phyloP scores from a whole-genome alignment of 257 asterid species.

The Mentha longifolia region DNA sequence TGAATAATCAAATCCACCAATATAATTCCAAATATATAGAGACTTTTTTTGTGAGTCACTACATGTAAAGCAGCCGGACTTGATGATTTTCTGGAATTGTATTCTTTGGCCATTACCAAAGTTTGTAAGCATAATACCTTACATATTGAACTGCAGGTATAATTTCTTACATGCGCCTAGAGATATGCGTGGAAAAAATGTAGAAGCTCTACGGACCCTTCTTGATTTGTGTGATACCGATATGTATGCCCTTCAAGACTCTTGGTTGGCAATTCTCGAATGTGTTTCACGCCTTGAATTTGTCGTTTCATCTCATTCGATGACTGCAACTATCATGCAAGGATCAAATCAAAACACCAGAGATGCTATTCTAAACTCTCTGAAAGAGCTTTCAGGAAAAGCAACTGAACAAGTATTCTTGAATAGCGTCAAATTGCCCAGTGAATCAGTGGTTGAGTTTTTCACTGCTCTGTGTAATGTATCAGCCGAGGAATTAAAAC shows the following conservation, averaged over 20 bases:
- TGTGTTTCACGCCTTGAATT: constrained; percentile 97
- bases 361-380: constrained; percentile 81
- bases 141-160: constrained; percentile 62
- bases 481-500: constrained; percentile 95
- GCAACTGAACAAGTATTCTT: constrained; percentile 86
- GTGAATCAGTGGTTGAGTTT: constrained; percentile 96
- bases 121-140: constrained; percentile 24
- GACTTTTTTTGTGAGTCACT: background rate
- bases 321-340: constrained; percentile 89
- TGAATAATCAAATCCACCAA: background rate
- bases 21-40: constrained; percentile 16
- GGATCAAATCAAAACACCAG: constrained; percentile 91
- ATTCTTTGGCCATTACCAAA: constrained; percentile 23
- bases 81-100: background rate
- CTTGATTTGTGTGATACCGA: constrained; percentile 76
- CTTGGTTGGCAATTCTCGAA: constrained; percentile 90
- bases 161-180: constrained; percentile 92
- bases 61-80: constrained; percentile 8
- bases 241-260: constrained; percentile 80
- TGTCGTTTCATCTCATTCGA: constrained; percentile 78
- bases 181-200: constrained; percentile 93
- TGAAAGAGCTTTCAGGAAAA: constrained; percentile 91
- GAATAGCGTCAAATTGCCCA: constrained; percentile 83
- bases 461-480: constrained; percentile 85
- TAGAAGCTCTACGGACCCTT: constrained; percentile 91